Base-by-base conservation (phyloP, 176 grass and related monocot species). In the Elaeis guineensis region DNA sequence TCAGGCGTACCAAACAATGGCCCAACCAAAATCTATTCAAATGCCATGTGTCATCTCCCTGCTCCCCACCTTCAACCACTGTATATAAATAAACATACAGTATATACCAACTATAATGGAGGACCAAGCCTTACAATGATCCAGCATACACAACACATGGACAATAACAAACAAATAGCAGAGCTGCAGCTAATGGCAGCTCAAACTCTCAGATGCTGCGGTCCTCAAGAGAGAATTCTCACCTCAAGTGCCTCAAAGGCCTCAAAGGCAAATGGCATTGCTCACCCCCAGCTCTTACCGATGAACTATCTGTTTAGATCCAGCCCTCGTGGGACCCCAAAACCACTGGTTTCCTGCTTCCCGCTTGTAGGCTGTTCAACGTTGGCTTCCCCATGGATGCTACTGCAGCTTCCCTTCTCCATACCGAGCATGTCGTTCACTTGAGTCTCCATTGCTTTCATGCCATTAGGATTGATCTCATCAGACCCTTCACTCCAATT, bases 241-340 rank as follows among this genome's bases (percentile, higher is more conserved):
- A 44, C 8, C 35, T 11, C 1, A 44, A 44, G 11, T 44, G 35
- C 35, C 35, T 44, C 35, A 35, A 35, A 35, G 7, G 9, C n/a
- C n/a, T n/a, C n/a, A n/a, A 66, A 58, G 69, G 57, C 29, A 18
- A 32, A 3, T 44, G 35, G 11, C 9, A 51, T 62, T 70, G 77
- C 55, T 80, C 61, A 60, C n/a, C 49, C 39, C 12, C 53, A 57
- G 55, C 25, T 49, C 26, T 71, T 60, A 71, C 75, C 51, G 59
- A 39, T 51, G 29, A 49, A 26, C 77, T 92, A 92, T 68, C 70
- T 92, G 69, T 87, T 92, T 17, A 92, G 89, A 84, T 92, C 89
- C 69, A 87, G 80, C 66, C 30, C 17, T 19, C 78, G 77, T 54
- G 78, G 61, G 61, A 51, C 64, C 75, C 69, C 68, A 49, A 44